phyloP scores from a whole-genome alignment of 345 rosid species.

The Arabis alpina region DNA sequence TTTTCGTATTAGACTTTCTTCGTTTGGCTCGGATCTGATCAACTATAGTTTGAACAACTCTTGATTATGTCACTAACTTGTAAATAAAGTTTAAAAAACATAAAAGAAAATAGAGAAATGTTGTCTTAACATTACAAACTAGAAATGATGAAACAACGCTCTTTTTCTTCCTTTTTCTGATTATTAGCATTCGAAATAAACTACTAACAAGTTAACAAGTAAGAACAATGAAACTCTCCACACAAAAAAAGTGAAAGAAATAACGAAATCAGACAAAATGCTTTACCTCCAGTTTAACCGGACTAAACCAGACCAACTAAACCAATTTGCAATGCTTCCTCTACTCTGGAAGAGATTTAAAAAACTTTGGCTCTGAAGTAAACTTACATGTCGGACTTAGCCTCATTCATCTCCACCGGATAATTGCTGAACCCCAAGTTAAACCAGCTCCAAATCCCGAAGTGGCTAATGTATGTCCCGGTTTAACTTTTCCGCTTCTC shows the following conservation, averaged over 20 bases:
- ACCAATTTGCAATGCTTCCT: constrained; percentile 28
- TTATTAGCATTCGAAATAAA: constrained; percentile 30
- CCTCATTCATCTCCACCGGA: constrained; percentile 73
- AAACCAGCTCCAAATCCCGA: constrained; percentile 97
- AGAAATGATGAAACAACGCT: constrained; percentile 15
- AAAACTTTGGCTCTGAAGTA: constrained; percentile 24
- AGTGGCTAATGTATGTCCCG: constrained; percentile 73
- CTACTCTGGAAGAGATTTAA: constrained; percentile 17
- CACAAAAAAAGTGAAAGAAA: neutral
- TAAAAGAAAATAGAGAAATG: neutral
- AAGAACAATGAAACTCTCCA: constrained; percentile 32
- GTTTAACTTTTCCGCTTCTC: constrained; percentile 80
- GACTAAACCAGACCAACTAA: constrained; percentile 26
- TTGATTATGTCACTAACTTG: neutral
- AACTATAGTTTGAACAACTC: neutral
- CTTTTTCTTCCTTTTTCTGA: no score
- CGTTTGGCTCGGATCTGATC: neutral
- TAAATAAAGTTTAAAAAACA: neutral
- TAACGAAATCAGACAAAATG: constrained; percentile 33
- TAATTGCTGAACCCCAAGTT: constrained; percentile 91
- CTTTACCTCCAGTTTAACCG: constrained; percentile 28
- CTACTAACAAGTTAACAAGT: constrained; percentile 33
- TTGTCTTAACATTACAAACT: constrained; percentile 24
- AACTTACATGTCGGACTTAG: constrained; percentile 15
- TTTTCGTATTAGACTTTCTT: no score